Conservation (phyloP, 1,284 basidiomycete species). For the Testicularia cyperi region DNA sequence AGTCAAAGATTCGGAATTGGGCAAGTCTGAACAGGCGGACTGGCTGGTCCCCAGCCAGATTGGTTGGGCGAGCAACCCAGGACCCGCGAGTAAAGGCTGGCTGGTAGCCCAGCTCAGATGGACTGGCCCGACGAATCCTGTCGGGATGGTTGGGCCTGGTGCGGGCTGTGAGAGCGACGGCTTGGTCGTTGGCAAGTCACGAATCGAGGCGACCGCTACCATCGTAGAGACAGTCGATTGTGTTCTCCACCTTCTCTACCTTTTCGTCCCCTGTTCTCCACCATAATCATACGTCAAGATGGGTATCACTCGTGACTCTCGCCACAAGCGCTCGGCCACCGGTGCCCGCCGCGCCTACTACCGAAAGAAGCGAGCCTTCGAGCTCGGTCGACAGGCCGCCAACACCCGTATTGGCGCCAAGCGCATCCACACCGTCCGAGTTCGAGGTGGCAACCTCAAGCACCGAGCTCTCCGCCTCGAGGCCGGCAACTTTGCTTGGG, state of each 20-base stretch:
- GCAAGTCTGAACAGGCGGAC: too few species aligned
- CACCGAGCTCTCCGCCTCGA: slow-evolving; percentile 59
- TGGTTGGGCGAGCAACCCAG: too few species aligned
- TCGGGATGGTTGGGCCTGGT: too few species aligned
- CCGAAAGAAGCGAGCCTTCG: slow-evolving; percentile 60
- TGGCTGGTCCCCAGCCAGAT: too few species aligned
- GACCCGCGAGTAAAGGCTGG: too few species aligned
- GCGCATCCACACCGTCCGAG: slow-evolving; percentile 59
- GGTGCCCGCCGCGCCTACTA: slow-evolving; percentile 59
- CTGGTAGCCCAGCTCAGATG: too few species aligned
- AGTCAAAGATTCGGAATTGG: too few species aligned
- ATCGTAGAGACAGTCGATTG: too few species aligned
- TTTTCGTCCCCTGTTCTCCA: neutral
- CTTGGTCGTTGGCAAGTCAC: too few species aligned
- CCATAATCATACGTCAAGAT: slow-evolving; percentile 36
- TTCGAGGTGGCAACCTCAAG: slow-evolving; percentile 60
- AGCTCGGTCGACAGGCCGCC: slow-evolving; percentile 60
- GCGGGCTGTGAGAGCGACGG: too few species aligned
- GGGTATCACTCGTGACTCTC: slow-evolving; percentile 61
- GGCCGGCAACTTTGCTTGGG: slow-evolving; percentile 60
- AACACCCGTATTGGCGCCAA: slow-evolving; percentile 60
- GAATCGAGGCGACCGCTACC: too few species aligned
- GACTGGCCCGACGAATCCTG: too few species aligned
- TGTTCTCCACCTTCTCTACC: neutral
- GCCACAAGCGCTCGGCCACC: slow-evolving; percentile 59